Base-by-base conservation (phyloP, 371 early-diverging fungal genomes). In the Lichtheimia ornata region DNA sequence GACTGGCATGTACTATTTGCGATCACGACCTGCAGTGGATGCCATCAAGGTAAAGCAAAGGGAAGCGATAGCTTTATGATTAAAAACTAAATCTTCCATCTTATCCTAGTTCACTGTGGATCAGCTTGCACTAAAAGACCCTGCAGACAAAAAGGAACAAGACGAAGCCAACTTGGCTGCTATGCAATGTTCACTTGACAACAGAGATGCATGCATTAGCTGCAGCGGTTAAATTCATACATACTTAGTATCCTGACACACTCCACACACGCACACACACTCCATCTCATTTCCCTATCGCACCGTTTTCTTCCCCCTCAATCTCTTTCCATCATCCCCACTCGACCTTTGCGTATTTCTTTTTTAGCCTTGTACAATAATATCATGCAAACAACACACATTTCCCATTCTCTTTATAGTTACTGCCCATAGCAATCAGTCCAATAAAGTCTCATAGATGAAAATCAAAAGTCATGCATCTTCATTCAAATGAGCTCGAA, bases 1-100 rank as follows among this genome's bases (percentile, higher is more conserved):
- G 91, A 99, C 99, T 2, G 99, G 99, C 59, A 96, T 97, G 97
- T 99, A 99, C 77, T 99, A 99, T 74, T 79, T 99, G 53, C 92
- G 99, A 58, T 94, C 98, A 15, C 87, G 95, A 49, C 99, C 99
- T 42, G 95, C 97, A 22, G 94, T 91, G 3, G 97, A 96, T 67
- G 98, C 99, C 14, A 98, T 99, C 82, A 95, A 99, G 87, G 69
- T 68, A 68, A 52, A 30, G 24, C 12, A 30, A 15, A 12, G 22
- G 22, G 17, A 50, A 43, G 4, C 4, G 5, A 28, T 41, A n/a
- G 17, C 18, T 18, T 17, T 7, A 30, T 7, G 17, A n/a, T 42
- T 11, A 24, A 20, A 24, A 22, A 41, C 12, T 25, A 5, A 35
- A 15, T 6, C 9, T 6, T 15, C 11, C 9, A 15, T 27, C 12